phyloP scores from a whole-genome alignment of 805 yeast genomes.

The Ogataea zsoltii region DNA sequence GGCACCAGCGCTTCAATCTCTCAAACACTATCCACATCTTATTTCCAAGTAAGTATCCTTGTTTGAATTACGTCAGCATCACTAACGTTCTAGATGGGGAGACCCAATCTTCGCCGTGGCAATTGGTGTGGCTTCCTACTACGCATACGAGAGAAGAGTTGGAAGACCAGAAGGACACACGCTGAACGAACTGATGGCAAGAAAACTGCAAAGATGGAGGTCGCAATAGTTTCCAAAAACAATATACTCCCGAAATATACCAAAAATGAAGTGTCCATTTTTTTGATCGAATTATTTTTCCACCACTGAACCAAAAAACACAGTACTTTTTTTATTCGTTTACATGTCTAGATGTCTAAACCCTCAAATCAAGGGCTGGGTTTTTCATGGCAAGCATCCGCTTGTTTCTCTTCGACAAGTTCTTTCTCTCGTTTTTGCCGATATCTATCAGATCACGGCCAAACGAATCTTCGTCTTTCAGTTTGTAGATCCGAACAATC shows the following conservation, averaged over 20 bases:
- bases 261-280: too few species aligned
- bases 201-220: constrained; percentile 29
- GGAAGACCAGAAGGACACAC: constrained; percentile 61
- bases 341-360: constrained; percentile 8
- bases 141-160: constrained; percentile 58
- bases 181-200: constrained; percentile 50
- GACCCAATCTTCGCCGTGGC: constrained; percentile 68
- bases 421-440: constrained; percentile 48
- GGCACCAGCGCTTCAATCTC: constrained; percentile 6
- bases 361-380: constrained; percentile 33
- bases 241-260: too few species aligned
- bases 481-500: constrained; percentile 92
- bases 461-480: constrained; percentile 81
- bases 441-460: constrained; percentile 77
- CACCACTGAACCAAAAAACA: too few species aligned
- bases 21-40: constrained; percentile 16
- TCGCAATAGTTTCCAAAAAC: not conserved
- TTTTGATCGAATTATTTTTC: too few species aligned
- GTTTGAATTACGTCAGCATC: not conserved
- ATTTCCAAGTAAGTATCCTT: constrained; percentile 13
- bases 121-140: constrained; percentile 65
- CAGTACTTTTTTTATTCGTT: too few species aligned
- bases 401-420: constrained; percentile 26
- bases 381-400: constrained; percentile 29
- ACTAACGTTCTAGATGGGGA: constrained; percentile 37